Evolutionary conservation across 2,329 filamentous ascomycete genomes (phyloP).

Genomic region (Fusarium penzigii): DNA sequence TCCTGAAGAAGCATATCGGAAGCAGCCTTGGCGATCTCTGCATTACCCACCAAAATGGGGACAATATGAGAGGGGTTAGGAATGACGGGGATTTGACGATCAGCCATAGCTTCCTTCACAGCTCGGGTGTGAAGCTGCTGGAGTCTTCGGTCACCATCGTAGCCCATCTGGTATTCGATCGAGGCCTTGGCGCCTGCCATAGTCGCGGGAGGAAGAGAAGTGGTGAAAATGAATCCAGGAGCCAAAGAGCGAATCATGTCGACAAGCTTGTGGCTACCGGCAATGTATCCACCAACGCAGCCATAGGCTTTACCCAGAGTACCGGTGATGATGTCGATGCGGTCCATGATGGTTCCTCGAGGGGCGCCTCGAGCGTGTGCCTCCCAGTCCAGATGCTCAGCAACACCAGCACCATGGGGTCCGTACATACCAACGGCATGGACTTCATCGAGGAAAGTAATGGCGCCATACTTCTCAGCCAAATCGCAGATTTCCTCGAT

Average conservation of each 20-base stretch:
- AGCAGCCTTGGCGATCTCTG: conserved; percentile 86
- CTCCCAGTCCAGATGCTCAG: conserved; percentile 95
- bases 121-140: conserved; percentile 96
- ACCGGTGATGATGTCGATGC: conserved; percentile 95
- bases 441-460: conserved; percentile 98
- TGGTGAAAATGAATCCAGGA: conserved; percentile 98
- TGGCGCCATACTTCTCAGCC: conserved; percentile 94
- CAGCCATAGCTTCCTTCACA: conserved; percentile 81
- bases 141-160: conserved; percentile 83
- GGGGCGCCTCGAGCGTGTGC: conserved; percentile 75
- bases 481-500: conserved; percentile 96
- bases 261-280: conserved; percentile 81
- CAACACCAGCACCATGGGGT: conserved; percentile 90
- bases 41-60: conserved; percentile 90
- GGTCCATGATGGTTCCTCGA: conserved; percentile 86
- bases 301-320: conserved; percentile 98
- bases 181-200: conserved; percentile 93
- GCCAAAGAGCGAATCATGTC: conserved; percentile 93
- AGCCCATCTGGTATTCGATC: conserved; percentile 89
- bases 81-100: conserved; percentile 89
- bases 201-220: conserved; percentile 89
- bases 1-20: conserved; percentile 89
- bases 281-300: conserved; percentile 97
- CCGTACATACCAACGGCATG: conserved; percentile 99
- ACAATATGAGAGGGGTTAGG: conserved; percentile 97